Base-by-base conservation (phyloP, 441 rosid species). In the Bruguiera hainesii region DNA sequence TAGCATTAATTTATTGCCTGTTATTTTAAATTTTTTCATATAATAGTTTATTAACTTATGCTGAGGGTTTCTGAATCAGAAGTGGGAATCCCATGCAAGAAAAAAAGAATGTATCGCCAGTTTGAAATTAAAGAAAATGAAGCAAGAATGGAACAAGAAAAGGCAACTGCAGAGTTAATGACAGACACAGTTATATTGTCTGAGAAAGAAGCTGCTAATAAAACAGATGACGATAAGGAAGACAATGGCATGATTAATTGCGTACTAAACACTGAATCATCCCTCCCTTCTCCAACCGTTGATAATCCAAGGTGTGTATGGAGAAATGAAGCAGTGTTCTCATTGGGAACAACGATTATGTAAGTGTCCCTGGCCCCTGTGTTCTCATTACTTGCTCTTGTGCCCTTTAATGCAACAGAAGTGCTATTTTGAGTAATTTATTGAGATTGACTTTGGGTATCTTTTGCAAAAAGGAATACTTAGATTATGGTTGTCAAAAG, bases 51-150 rank as follows among this genome's bases (percentile, higher is more conserved):
- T 23, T 23, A 60, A 59, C 53, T 30, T 33, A 55, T 51, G 53
- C 31, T 3, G 69, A 49, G 60, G 53, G 42, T 48, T 52, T 69
- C 21, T 70, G 68, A 66, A 66, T 60, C 75, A 68, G 76, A 53
- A 64, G 49, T 35, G 52, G 71, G 62, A 48, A 64, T 68, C 7
- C 76, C 74, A 35, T 31, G 33, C 7, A 67, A 73, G 66, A 70
- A 73, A 63, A 67, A 61, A 61, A 67, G 28, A 29, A 2, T 30
- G 48, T 37, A 31, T 58, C 25, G 19, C 66, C 63, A 52, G 25
- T 51, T 21, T 46, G 56, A 29, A 65, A 3, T 15, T 19, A 63
- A 48, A 21, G 30, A 31, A 26, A 64, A 35, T 25, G 60, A 20
- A 25, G 60, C 42, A 56, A 61, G 5, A 23, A 31, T 31, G 23